A percentile compares a stretch with the other conserved stretches of the same genome.
Conservation (phyloP, 2,329 filamentous ascomycete genomes). For the Escovopsis sp. region DNA sequence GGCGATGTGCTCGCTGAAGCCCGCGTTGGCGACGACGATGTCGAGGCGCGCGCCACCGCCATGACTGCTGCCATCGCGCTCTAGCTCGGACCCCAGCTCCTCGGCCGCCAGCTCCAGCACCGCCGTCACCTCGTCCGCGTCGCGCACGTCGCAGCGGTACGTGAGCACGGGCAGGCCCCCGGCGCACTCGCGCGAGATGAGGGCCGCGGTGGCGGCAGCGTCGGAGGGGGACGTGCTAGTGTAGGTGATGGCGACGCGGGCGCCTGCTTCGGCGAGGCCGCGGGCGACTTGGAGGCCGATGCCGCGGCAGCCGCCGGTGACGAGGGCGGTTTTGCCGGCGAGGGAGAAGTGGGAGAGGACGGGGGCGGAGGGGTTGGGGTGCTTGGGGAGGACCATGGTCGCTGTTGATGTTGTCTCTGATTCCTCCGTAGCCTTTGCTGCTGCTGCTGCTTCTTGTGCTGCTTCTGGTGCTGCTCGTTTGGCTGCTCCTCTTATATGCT, state of each 20-base stretch:
- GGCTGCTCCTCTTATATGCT: too few species aligned
- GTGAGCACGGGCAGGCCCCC: slow-evolving; percentile 5
- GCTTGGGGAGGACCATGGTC: slow-evolving; percentile 9
- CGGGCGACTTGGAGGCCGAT: slow-evolving; percentile 27
- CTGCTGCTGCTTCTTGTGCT: too few species aligned
- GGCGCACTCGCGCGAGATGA: slow-evolving; percentile 1
- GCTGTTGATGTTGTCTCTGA: background rate
- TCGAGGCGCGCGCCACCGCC: slow-evolving; percentile 20
- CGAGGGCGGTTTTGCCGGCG: slow-evolving; percentile 27
- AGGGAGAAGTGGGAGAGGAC: slow-evolving; percentile 17
- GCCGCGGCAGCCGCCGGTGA: slow-evolving; percentile 34
- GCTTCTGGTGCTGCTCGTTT: too few species aligned
- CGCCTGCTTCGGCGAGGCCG: slow-evolving; percentile 11
- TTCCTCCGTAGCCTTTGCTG: too few species aligned
- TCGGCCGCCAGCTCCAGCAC: slow-evolving; percentile 13
- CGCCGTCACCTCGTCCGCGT: slow-evolving; percentile 11
- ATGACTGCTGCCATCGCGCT: too few species aligned
- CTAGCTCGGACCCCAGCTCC: slow-evolving; percentile 6
- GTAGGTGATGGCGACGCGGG: slow-evolving; percentile 11
- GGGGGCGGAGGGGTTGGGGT: slow-evolving; percentile 8
- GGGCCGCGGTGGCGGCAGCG: slow-evolving; percentile 2
- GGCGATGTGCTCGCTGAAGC: slow-evolving; percentile 16
- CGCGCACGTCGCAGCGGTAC: slow-evolving; percentile 7
- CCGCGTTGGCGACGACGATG: slow-evolving; percentile 19
- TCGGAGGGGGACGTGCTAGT: slow-evolving; percentile 2